Evolutionary conservation across 805 yeast species (phyloP).

Genomic region (Saccharomycopsis sp.): DNA sequence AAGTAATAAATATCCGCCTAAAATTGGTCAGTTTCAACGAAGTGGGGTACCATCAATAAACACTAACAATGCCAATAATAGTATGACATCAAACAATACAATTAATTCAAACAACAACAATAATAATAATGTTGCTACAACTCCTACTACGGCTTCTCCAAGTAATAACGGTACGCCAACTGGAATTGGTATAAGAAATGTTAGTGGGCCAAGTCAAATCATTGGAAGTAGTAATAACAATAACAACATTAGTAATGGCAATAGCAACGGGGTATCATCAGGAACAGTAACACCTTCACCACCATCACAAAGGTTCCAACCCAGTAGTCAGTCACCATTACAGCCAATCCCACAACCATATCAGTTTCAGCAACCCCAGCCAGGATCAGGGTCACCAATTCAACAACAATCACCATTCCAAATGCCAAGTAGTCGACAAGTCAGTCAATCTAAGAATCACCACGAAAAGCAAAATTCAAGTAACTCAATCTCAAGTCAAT

Average conservation of each 20-base stretch:
- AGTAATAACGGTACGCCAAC: background rate
- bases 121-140: background rate
- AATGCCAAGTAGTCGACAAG: background rate
- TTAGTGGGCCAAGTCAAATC: background rate
- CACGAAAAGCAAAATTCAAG: background rate
- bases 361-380: conserved; percentile 3
- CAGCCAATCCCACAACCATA: conserved; percentile 10
- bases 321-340: background rate
- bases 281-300: background rate
- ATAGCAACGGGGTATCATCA: conserved; percentile 18
- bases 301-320: background rate
- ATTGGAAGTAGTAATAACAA: conserved; percentile 8
- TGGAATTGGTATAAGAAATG: conserved; percentile 5
- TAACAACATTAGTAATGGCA: no score
- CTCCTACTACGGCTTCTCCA: background rate
- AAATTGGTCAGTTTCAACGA: conserved; percentile 2
- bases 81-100: background rate
- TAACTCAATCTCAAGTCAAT: background rate
- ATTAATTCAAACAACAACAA: background rate
- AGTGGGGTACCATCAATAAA: background rate
- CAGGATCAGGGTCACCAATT: background rate
- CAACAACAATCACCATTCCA: background rate
- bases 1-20: conserved; percentile 14
- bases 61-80: background rate
- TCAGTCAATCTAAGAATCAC: no score